Evolutionary conservation across 768 basidiomycete species (phyloP).

Genomic region (Amanita inopinata): DNA sequence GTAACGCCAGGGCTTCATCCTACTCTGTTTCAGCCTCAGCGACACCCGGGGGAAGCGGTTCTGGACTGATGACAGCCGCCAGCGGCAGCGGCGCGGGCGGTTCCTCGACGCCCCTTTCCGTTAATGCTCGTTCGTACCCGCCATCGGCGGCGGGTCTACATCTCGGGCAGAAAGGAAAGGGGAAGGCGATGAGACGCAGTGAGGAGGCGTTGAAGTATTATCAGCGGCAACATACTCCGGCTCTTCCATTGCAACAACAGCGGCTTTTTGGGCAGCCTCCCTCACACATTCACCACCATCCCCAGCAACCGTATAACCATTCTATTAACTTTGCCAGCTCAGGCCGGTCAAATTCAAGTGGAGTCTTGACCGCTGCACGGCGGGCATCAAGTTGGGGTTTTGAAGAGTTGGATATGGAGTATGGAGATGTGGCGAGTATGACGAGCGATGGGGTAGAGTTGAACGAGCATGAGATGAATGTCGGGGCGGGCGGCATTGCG

Average conservation of each 20-base stretch:
- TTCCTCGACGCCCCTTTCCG: conserved; percentile 1
- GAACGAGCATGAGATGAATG: conserved; percentile 31
- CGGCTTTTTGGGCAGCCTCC: not conserved
- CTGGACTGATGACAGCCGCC: not conserved
- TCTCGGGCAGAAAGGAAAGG: conserved; percentile 4
- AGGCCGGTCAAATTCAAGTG: conserved; percentile 9
- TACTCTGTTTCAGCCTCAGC: not conserved
- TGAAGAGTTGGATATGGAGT: conserved; percentile 30
- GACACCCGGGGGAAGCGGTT: not conserved
- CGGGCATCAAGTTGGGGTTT: conserved; percentile 61
- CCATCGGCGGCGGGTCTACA: not conserved
- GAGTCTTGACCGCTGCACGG: conserved; percentile 32
- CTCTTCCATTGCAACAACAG: not conserved
- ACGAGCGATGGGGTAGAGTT: conserved; percentile 31
- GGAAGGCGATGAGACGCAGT: conserved; percentile 26
- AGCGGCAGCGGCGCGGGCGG: not conserved
- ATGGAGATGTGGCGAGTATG: conserved; percentile 23
- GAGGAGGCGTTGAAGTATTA: conserved; percentile 33
- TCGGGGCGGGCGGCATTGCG: conserved; percentile 11
- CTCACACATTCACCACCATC: not conserved
- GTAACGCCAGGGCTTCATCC: not conserved
- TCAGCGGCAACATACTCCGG: conserved; percentile 15
- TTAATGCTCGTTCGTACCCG: conserved; percentile 1
- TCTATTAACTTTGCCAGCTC: not conserved
- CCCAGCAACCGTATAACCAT: not conserved